Evolutionary conservation across 2,329 filamentous ascomycete genomes (phyloP).

Genomic region (Colletotrichum tropicale): DNA sequence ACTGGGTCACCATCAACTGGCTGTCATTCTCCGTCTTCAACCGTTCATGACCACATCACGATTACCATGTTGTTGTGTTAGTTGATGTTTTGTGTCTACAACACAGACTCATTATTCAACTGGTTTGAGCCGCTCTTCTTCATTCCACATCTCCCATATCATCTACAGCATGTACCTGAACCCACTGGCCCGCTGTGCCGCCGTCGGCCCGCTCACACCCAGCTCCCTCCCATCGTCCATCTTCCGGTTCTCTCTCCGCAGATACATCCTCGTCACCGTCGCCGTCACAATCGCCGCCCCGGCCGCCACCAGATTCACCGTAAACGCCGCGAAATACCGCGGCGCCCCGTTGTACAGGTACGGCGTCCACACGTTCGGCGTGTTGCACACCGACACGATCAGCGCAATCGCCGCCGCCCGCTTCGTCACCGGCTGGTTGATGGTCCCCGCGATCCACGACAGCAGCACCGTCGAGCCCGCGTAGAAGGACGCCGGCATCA

Average conservation of each 20-base stretch:
- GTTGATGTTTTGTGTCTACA: neutral
- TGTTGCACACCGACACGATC: neutral
- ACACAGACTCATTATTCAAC: neutral
- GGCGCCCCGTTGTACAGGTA: neutral
- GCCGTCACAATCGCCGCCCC: neutral
- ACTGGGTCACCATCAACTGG: neutral
- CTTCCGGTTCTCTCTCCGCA: neutral
- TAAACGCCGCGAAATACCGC: neutral
- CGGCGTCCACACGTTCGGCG: neutral
- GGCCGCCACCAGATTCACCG: neutral
- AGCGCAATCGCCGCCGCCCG: neutral
- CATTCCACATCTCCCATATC: neutral
- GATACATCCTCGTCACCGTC: neutral
- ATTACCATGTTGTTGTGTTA: fast-evolving
- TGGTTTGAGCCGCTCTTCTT: neutral
- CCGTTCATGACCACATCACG: neutral
- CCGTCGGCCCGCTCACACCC: neutral
- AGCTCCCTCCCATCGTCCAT: neutral
- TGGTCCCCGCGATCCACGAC: neutral
- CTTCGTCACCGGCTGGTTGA: neutral
- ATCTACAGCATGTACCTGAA: neutral
- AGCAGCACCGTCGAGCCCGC: neutral
- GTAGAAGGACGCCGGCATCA: neutral
- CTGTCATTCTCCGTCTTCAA: neutral
- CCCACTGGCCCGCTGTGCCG: neutral